Base-by-base conservation (phyloP, 306 rosid species). In the Acmispon strigosus region DNA sequence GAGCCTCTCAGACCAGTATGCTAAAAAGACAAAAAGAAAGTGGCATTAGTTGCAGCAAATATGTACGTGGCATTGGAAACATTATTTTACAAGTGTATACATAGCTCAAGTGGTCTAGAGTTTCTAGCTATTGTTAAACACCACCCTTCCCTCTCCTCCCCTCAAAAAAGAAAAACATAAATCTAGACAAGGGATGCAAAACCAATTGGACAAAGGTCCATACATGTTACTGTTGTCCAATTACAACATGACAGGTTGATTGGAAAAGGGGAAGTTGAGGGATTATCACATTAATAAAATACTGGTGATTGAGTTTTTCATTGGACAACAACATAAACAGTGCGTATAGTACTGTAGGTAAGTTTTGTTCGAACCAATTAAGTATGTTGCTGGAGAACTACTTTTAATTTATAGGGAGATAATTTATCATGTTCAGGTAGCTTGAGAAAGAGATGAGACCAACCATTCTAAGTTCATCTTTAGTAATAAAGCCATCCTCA, bases 401-500 rank as follows among this genome's bases (percentile, higher is more conserved):
- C 12, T 48, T 64, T 9, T 3, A 56, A 64, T 56, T 66, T 44
- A 6, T 47, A 64, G 53, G 71, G 48, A 49, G 14, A 47, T 54
- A 27, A 36, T 50, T 58, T 70, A 20, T 57, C 71, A 14, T 14
- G 73, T 56, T 49, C 3, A 18, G 44, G 64, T 59, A 56, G 75
- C 15, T 51, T 22, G 57, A 50, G 49, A 48, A 62, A 75, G 70
- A 62, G 44, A 60, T 22, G 47, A 59, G 52, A 86, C 96, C 72
- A 67, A 95, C 99, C 96, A 89, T 71, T 95, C 96, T 89, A 59
- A 95, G 91, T 86, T 95, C 99, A 51, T 95, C 99, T 6, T 91
- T 73, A 80, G 99, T 91, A 83, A 95, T 95, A 71, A 15, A 95
- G 52, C 99, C 99, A 72, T 95, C 93, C 88, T 69, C 87, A 39